These are phyloP conservation scores for Hypoxylon sp. DNA, from an alignment of 2,329 filamentous ascomycete species.

Conservation along the genomic window DNA sequence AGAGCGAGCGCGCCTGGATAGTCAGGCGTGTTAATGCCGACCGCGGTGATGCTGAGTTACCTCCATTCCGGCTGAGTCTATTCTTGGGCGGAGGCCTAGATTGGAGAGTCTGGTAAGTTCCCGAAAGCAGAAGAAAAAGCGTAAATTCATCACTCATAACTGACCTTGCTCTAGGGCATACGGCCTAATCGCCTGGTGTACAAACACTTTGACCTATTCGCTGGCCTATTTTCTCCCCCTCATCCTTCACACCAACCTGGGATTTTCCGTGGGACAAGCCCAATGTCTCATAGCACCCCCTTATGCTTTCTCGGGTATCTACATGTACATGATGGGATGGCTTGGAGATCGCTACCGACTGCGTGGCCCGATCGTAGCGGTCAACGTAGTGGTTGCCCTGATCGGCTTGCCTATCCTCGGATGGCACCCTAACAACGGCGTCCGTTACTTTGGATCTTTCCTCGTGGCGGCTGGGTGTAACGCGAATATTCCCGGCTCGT, in stretches of 20 bases:
- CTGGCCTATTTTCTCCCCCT: slow-evolving; percentile 83
- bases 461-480: slow-evolving; percentile 79
- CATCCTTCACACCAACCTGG: slow-evolving; percentile 70
- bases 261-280: slow-evolving; percentile 68
- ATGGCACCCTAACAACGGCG: slow-evolving; percentile 63
- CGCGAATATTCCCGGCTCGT: slow-evolving; percentile 76
- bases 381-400: slow-evolving; percentile 72
- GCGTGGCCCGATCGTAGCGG: slow-evolving; percentile 71
- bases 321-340: slow-evolving; percentile 69
- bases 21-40: slow-evolving; percentile 54
- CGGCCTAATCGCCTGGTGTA: slow-evolving; percentile 68
- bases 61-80: slow-evolving; percentile 52
- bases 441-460: slow-evolving; percentile 79
- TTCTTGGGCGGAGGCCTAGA: slow-evolving; percentile 51
- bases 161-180: slow-evolving; percentile 65
- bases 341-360: slow-evolving; percentile 71
- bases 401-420: slow-evolving; percentile 78
- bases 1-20: slow-evolving; percentile 50
- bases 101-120: slow-evolving; percentile 54
- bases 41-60: slow-evolving; percentile 57
- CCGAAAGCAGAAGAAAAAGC: not conserved
- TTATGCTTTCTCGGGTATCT: slow-evolving; percentile 69
- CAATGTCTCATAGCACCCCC: slow-evolving; percentile 78
- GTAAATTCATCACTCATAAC: too few relatives aligned
- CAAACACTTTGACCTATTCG: slow-evolving; percentile 77